Base-by-base conservation (phyloP, 306 rosid species). In the Geum urbanum region DNA sequence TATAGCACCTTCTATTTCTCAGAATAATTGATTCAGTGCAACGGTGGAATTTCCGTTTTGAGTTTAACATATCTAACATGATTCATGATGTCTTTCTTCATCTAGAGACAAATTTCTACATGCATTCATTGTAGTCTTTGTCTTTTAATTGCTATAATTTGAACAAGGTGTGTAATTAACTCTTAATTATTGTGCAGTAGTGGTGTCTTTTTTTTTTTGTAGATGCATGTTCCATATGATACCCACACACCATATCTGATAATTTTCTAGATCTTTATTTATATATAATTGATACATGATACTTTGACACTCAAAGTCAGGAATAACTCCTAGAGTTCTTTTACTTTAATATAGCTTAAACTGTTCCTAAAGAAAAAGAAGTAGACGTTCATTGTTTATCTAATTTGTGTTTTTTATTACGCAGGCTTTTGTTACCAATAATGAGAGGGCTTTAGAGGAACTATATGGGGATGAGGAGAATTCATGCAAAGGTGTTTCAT, bases 371-470 rank as follows among this genome's bases (percentile, higher is more conserved):
- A 52, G 19, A 2, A 24, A 14, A 51, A n/a, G 6, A 51, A 2
- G 13, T 5, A 11, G n/a, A 9, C 7, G 19, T 55, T 71, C 68
- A 66, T 66, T 53, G 49, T 72, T 18, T 16, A 63, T 55, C 71
- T 74, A 52, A 58, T 76, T 27, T 76, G 54, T 72, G 18, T 54
- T 72, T 48, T 24, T 82, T 58, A 77, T 78, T 66, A 67, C 77
- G 58, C 81, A 94, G 98, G 95, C 95, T 77, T 94, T 94, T 79
- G 78, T 86, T 73, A 94, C 98, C 70, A 87, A 94, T 71, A 94
- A 84, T 70, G 98, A 94, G 80, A 87, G 86, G 77, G 96, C 97
- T 58, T 74, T 94, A 66, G 95, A 90, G 78, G 96, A 88, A 71
- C 89, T 94, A 63, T 94, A 87, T 83, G 95, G 96, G 51, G 89